phyloP scores from a whole-genome alignment of 257 asterid genomes.

The Penstemon barbatus region DNA sequence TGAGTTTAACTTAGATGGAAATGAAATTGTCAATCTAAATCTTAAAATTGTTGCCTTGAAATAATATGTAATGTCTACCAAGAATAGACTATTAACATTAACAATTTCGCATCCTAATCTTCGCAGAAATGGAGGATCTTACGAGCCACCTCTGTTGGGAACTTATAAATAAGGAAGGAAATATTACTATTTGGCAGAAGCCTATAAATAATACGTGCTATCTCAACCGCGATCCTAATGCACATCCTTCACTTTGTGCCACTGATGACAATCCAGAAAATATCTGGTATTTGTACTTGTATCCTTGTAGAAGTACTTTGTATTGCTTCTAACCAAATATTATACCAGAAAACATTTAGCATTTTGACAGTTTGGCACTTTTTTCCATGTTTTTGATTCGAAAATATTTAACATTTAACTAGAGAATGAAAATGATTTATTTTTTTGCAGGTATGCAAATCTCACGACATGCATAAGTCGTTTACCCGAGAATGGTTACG shows the following conservation, averaged over 20 bases:
- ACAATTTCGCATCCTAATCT: neutral
- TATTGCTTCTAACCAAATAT: neutral
- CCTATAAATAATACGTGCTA: constrained; percentile 58
- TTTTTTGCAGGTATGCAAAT: constrained; percentile 43
- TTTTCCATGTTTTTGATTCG: too few relatives aligned
- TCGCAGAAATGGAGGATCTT: constrained; percentile 58
- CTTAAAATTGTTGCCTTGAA: neutral
- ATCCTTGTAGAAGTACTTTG: neutral
- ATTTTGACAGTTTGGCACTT: too few relatives aligned
- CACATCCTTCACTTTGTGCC: constrained; percentile 45
- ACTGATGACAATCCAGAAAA: constrained; percentile 48
- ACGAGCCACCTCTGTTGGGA: constrained; percentile 55
- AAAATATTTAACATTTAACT: too few relatives aligned
- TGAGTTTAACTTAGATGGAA: neutral
- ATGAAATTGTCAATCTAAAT: too few relatives aligned
- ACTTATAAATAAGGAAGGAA: constrained; percentile 45
- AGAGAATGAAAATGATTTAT: neutral
- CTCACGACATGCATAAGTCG: constrained; percentile 48
- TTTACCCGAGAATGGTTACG: constrained; percentile 57
- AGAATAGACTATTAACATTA: neutral
- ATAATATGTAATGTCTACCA: neutral
- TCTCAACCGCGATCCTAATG: constrained; percentile 40
- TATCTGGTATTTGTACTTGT: constrained; percentile 45
- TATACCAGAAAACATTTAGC: too few relatives aligned
- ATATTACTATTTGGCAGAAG: constrained; percentile 63